Conservation (phyloP, 805 yeast genomes). For the Scheffersomyces lignosus region DNA sequence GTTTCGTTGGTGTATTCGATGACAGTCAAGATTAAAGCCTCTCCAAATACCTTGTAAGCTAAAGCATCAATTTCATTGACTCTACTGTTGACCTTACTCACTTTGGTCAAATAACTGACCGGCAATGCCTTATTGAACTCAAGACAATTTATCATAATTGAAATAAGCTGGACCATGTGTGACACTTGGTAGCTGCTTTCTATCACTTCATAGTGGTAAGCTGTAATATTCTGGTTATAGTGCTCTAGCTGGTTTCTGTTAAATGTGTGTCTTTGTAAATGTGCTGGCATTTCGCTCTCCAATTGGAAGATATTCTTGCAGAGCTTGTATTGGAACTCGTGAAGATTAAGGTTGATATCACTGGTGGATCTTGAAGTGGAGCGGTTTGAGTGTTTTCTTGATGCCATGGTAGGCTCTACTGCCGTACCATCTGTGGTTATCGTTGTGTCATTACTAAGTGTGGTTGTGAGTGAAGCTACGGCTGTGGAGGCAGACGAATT, state of each 20-base stretch:
- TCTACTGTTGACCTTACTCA: slow-evolving; percentile 16
- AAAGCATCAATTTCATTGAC: slow-evolving; percentile 13
- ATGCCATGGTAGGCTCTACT: neutral
- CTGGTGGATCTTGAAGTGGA: neutral
- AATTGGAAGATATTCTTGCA: slow-evolving; percentile 10
- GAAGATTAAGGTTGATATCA: slow-evolving; percentile 6
- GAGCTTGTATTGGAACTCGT: slow-evolving; percentile 8
- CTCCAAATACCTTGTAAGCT: slow-evolving; percentile 18
- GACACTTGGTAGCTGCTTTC: slow-evolving; percentile 15
- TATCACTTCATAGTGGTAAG: slow-evolving; percentile 6
- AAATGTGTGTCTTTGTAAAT: slow-evolving; percentile 1
- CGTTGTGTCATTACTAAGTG: neutral
- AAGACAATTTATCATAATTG: slow-evolving; percentile 12
- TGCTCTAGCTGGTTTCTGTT: slow-evolving; percentile 4
- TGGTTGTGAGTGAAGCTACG: too few relatives aligned
- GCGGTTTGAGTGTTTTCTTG: neutral
- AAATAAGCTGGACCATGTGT: slow-evolving; percentile 16
- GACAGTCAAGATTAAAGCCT: slow-evolving; percentile 10
- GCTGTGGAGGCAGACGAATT: too few relatives aligned
- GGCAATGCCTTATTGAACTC: slow-evolving; percentile 14
- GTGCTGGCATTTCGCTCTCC: slow-evolving; percentile 3
- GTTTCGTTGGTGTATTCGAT: slow-evolving; percentile 3
- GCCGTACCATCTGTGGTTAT: neutral
- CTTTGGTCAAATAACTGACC: slow-evolving; percentile 5
- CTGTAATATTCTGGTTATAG: slow-evolving; percentile 2